A percentile compares a stretch with the other conserved stretches of the same genome.
Conservation (phyloP, 2,329 filamentous ascomycete genomes). For the Pyrenophora tritici-repentis region DNA sequence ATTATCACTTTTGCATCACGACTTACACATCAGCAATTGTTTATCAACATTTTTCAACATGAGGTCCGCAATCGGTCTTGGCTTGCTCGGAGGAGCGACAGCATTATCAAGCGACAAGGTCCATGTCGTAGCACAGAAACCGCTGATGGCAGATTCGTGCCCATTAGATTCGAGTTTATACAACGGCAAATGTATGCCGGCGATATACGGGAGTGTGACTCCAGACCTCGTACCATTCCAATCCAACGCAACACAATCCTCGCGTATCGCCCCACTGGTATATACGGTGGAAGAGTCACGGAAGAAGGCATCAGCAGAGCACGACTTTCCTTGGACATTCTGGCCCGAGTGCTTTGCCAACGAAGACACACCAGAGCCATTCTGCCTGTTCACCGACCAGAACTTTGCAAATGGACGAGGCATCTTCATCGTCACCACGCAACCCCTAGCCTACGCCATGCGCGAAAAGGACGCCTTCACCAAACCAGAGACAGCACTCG, state of each 20-base stretch:
- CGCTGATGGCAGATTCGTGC: conserved; percentile 30
- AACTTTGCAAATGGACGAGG: conserved; percentile 39
- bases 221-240: conserved; percentile 14
- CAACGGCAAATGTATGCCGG: conserved; percentile 32
- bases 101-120: conserved; percentile 29
- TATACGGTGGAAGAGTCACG: conserved; percentile 30
- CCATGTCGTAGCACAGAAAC: conserved; percentile 25
- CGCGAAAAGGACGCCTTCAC: conserved; percentile 38
- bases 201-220: conserved; percentile 7
- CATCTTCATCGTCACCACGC: conserved; percentile 38
- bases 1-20: no score
- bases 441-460: conserved; percentile 33
- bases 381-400: conserved; percentile 40
- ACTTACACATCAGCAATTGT: no score
- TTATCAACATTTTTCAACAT: conserved; percentile 14
- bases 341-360: conserved; percentile 41
- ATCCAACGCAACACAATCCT: conserved; percentile 19
- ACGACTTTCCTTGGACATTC: conserved; percentile 41
- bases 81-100: conserved; percentile 28
- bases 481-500: conserved; percentile 20
- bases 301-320: conserved; percentile 19
- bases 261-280: conserved; percentile 12
- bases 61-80: conserved; percentile 26
- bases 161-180: conserved; percentile 30
- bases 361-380: conserved; percentile 30